A percentile compares a stretch with the other conserved stretches of the same genome.
Conservation (phyloP, 108 stramenopile genomes). For the Seminavis robusta region DNA sequence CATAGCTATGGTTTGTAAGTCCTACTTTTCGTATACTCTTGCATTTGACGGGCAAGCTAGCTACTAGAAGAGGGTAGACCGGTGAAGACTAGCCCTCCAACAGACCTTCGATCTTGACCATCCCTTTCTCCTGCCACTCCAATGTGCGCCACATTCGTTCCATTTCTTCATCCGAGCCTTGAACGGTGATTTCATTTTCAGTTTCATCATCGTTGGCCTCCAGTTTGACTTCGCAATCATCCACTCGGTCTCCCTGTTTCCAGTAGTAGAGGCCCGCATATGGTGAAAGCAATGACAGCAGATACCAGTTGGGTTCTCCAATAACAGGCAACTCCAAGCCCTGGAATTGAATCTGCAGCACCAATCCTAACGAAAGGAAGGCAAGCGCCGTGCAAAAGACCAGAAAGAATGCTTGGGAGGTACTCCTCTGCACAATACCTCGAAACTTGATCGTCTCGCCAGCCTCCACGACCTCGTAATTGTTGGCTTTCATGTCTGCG, state of each 20-base stretch:
- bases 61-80: too few species aligned
- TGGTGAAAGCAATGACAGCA: conserved; percentile 67
- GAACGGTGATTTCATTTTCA: conserved; percentile 75
- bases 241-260: conserved; percentile 83
- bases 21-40: too few species aligned
- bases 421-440: conserved; percentile 77
- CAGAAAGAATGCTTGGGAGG: conserved; percentile 88
- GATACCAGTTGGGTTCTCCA: conserved; percentile 83
- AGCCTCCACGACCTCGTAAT: conserved; percentile 89
- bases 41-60: too few species aligned
- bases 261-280: conserved; percentile 96
- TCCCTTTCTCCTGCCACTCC: conserved; percentile 91
- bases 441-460: conserved; percentile 91
- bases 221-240: conserved; percentile 79
- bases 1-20: too few species aligned
- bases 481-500: conserved; percentile 91
- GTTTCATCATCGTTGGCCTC: conserved; percentile 83
- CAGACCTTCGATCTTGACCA: conserved; percentile 89
- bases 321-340: conserved; percentile 69
- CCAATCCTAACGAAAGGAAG: conserved; percentile 83
- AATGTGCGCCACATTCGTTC: conserved; percentile 91
- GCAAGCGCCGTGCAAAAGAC: conserved; percentile 89
- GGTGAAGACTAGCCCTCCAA: too few species aligned
- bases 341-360: conserved; percentile 87
- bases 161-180: conserved; percentile 89